Evolutionary conservation across 163 green algal species (phyloP).

Genomic region (Coccomyxa subellipsoidea): DNA sequence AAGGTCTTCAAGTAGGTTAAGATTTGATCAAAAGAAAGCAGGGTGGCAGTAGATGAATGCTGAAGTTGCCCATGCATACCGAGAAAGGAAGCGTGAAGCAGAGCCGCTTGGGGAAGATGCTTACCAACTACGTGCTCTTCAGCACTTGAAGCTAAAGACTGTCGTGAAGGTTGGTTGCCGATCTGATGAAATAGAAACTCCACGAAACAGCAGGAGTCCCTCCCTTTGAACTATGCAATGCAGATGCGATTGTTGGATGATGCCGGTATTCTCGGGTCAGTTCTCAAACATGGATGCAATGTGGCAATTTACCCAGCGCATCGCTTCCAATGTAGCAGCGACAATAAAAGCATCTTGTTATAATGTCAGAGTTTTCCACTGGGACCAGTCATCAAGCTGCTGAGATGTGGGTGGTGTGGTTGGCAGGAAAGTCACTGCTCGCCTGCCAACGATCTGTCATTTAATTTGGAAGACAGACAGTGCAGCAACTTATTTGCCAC

Average conservation of each 20-base stretch:
- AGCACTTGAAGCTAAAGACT: slow-evolving; percentile 10
- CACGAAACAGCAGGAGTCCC: no score
- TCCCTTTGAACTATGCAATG: no score
- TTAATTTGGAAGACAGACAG: not conserved
- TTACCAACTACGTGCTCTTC: not conserved
- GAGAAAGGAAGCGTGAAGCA: not conserved
- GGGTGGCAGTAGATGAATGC: not conserved
- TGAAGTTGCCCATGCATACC: not conserved
- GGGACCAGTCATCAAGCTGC: not conserved
- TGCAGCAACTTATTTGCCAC: slow-evolving; percentile 7
- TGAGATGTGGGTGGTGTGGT: not conserved
- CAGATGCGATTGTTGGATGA: no score
- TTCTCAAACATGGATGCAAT: no score
- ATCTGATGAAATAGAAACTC: no score
- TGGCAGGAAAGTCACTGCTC: slow-evolving; percentile 4
- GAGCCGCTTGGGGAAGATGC: not conserved
- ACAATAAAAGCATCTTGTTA: slow-evolving; percentile 1
- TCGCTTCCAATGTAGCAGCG: no score
- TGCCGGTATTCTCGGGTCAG: no score
- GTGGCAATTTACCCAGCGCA: no score
- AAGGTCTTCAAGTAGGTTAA: no score
- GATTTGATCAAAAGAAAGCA: no score
- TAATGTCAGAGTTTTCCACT: not conserved
- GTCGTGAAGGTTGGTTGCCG: not conserved
- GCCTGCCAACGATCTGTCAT: not conserved